A percentile compares a stretch with the other conserved stretches of the same genome.
Conservation (phyloP, 2,329 filamentous ascomycete species). For the Madurella fahalii region DNA sequence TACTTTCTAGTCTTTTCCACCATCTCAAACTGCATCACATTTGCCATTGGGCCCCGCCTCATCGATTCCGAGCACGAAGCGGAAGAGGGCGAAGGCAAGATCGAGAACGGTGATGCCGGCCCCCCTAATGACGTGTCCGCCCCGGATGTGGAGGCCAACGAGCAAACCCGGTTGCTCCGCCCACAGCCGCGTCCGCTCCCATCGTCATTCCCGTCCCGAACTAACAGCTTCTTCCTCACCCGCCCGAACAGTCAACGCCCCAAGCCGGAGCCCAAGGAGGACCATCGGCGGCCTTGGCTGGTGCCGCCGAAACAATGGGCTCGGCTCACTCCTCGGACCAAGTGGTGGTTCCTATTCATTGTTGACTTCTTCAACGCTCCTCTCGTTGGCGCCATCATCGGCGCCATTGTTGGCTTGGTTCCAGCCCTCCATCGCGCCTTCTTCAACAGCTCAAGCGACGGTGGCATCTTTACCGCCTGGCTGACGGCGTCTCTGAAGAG, state of each 20-base stretch:
- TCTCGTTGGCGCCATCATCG: conserved; percentile 55
- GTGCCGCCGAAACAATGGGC: conserved; percentile 15
- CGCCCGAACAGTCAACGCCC: neutral
- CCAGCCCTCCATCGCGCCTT: conserved; percentile 58
- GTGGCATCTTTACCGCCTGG: conserved; percentile 64
- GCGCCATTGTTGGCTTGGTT: conserved; percentile 55
- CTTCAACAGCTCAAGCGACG: conserved; percentile 53
- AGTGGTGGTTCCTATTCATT: conserved; percentile 24
- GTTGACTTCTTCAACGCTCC: conserved; percentile 57
- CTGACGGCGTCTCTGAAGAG: conserved; percentile 58
- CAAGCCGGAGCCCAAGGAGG: neutral
- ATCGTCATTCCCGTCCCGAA: conserved; percentile 3
- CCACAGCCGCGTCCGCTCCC: neutral
- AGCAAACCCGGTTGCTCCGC: conserved; percentile 17
- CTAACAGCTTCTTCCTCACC: conserved; percentile 3
- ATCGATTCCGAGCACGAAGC: conserved; percentile 37
- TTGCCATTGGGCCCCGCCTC: conserved; percentile 57
- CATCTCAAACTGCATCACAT: conserved; percentile 59
- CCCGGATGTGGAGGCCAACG: conserved; percentile 11
- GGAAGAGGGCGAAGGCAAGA: conserved; percentile 13
- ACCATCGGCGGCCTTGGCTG: conserved; percentile 15
- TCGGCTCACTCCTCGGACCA: conserved; percentile 9
- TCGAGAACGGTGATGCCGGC: neutral
- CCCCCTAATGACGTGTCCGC: neutral
- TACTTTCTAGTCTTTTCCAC: conserved; percentile 66